These are phyloP conservation scores for Rhododendron ferrugineum DNA, from an alignment of 148 eudicot genomes.

Conservation along the genomic window DNA sequence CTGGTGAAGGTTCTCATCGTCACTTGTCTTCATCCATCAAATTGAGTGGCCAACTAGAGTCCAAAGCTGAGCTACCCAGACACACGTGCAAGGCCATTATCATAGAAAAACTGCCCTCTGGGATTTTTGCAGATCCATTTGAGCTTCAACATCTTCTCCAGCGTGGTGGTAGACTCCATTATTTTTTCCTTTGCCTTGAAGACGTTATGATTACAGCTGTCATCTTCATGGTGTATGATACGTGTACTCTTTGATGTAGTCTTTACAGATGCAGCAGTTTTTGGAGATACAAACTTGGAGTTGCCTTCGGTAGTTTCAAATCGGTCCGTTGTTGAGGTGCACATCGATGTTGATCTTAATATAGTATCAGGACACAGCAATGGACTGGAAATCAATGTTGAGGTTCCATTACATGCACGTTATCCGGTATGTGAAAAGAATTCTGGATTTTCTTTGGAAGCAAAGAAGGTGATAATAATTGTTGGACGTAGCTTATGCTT, in stretches of 20 bases:
- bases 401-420: slow-evolving; percentile 75
- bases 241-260: slow-evolving; percentile 30
- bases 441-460: neutral
- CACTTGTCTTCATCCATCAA: slow-evolving; percentile 44
- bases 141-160: slow-evolving; percentile 71
- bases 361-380: slow-evolving; percentile 15
- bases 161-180: slow-evolving; percentile 53
- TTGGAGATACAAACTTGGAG: slow-evolving; percentile 88
- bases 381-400: slow-evolving; percentile 34
- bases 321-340: slow-evolving; percentile 74
- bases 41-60: slow-evolving; percentile 31
- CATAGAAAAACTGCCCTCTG: slow-evolving; percentile 72
- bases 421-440: slow-evolving; percentile 52
- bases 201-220: neutral
- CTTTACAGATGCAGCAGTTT: slow-evolving; percentile 62
- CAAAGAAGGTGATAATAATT: neutral
- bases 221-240: slow-evolving; percentile 1
- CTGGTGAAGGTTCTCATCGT: slow-evolving; percentile 95
- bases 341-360: slow-evolving; percentile 35
- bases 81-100: slow-evolving; percentile 50
- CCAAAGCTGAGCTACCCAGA: slow-evolving; percentile 23
- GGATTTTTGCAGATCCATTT: slow-evolving; percentile 92
- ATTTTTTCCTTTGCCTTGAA: slow-evolving; percentile 8
- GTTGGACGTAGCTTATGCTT: neutral
- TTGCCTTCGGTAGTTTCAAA: slow-evolving; percentile 75